Evolutionary conservation across 2,329 filamentous ascomycete genomes (phyloP).

Genomic region (Colletotrichum filicis): DNA sequence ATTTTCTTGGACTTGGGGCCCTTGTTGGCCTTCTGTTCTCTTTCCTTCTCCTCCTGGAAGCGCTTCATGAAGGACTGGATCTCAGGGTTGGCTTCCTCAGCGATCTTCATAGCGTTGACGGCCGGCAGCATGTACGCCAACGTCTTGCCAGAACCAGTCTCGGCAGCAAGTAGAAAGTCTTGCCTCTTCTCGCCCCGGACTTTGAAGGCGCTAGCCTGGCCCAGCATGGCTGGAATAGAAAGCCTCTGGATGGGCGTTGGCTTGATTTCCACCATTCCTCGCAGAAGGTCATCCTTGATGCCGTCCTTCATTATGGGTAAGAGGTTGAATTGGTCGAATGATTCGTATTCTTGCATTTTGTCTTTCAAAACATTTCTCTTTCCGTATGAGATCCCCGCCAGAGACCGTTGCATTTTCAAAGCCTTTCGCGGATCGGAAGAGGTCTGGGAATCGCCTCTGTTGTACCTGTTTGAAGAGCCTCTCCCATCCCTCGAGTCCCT

Average conservation of each 20-base stretch:
- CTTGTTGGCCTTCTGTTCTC: conserved; percentile 66
- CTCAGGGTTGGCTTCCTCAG: conserved; percentile 70
- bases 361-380: conserved; percentile 65
- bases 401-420: conserved; percentile 90
- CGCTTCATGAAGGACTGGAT: conserved; percentile 68
- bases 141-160: conserved; percentile 98
- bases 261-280: conserved; percentile 77
- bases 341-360: conserved; percentile 74
- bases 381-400: conserved; percentile 82
- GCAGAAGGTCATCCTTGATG: conserved; percentile 78
- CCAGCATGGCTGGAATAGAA: conserved; percentile 84
- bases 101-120: conserved; percentile 85
- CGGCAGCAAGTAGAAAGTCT: conserved; percentile 87
- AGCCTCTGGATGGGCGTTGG: conserved; percentile 92
- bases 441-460: conserved; percentile 42
- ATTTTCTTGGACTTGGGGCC: conserved; percentile 67
- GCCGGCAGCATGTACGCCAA: conserved; percentile 89
- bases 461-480: conserved; percentile 41
- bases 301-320: conserved; percentile 78
- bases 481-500: conserved; percentile 36
- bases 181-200: conserved; percentile 46
- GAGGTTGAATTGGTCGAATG: conserved; percentile 84
- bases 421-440: conserved; percentile 67
- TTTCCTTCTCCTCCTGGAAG: conserved; percentile 65
- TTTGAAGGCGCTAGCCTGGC: conserved; percentile 57